A percentile compares a stretch with the other conserved stretches of the same genome.
These are phyloP conservation scores for Tetracentron sinense DNA, from an alignment of 164 flowering plant genomes.

Conservation along the genomic window DNA sequence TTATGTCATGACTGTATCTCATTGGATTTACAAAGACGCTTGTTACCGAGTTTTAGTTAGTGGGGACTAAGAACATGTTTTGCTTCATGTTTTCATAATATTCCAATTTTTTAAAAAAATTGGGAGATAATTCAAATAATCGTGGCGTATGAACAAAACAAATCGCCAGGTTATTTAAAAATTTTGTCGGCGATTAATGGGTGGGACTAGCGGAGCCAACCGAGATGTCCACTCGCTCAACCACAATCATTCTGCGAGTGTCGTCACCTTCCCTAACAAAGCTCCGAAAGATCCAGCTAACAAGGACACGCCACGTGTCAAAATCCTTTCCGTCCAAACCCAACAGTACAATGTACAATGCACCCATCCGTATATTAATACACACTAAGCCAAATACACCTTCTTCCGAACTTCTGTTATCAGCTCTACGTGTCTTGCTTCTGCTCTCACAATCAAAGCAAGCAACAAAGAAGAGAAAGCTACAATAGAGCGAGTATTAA, in stretches of 20 bases:
- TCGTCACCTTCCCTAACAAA: slow-evolving; percentile 21
- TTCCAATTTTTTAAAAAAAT: too few relatives aligned
- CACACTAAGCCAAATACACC: slow-evolving; percentile 20
- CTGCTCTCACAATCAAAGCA: not conserved
- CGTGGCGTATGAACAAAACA: too few relatives aligned
- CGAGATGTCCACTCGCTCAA: not conserved
- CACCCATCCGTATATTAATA: slow-evolving; percentile 16
- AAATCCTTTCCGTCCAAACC: not conserved
- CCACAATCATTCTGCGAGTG: slow-evolving; percentile 14
- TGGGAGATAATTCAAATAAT: too few relatives aligned
- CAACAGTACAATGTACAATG: slow-evolving; percentile 2
- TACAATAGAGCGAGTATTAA: slow-evolving; percentile 3
- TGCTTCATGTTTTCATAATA: too few relatives aligned
- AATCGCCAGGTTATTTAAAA: too few relatives aligned
- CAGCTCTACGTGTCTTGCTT: not conserved
- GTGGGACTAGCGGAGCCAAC: not conserved
- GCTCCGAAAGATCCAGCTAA: slow-evolving; percentile 20
- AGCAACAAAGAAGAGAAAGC: not conserved
- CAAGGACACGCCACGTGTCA: slow-evolving; percentile 31
- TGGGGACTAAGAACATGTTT: too few relatives aligned
- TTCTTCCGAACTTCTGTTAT: slow-evolving; percentile 9
- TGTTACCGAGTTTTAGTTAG: too few relatives aligned
- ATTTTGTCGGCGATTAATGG: not conserved
- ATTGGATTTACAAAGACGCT: too few relatives aligned
- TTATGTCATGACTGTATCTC: too few relatives aligned